phyloP scores from a whole-genome alignment of 768 basidiomycete species.

The Russula dissimulans region DNA sequence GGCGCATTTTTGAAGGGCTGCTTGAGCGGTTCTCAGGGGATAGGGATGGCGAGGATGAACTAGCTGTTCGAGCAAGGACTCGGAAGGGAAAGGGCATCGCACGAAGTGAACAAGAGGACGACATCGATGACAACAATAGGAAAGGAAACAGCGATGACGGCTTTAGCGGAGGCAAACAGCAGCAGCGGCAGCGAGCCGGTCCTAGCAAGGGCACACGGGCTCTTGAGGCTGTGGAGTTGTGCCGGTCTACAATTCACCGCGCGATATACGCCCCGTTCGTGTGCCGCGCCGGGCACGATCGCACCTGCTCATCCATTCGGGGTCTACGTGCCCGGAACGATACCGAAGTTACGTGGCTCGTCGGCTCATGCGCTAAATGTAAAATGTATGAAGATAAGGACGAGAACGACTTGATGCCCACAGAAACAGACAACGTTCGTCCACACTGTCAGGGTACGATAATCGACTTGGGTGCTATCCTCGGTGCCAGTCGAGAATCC shows the following conservation, averaged over 20 bases:
- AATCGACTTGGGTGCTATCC: no score
- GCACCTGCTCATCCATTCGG: neutral
- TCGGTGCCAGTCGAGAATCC: no score
- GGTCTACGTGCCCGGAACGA: constrained; percentile 21
- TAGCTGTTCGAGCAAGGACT: neutral
- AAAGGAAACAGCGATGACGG: constrained; percentile 6
- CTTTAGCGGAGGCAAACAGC: constrained; percentile 13
- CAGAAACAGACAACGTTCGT: no score
- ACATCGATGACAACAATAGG: neutral
- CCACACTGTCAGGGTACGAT: no score
- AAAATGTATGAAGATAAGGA: no score
- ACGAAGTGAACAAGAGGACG: constrained; percentile 5
- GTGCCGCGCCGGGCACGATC: constrained; percentile 24
- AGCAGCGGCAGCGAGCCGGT: neutral
- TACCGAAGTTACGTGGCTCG: neutral
- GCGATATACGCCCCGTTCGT: constrained; percentile 32
- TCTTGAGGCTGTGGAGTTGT: neutral
- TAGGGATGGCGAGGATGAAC: constrained; percentile 3
- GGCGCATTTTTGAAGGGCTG: constrained; percentile 35
- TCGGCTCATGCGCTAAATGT: no score
- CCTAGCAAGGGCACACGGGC: neutral
- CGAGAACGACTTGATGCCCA: no score
- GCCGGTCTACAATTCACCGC: constrained; percentile 22
- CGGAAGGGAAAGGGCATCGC: constrained; percentile 4
- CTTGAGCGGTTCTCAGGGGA: constrained; percentile 14